A percentile compares a stretch with the other conserved stretches of the same genome.
These are phyloP conservation scores for Russula abietina DNA, from an alignment of 768 basidiomycete genomes.

Conservation along the genomic window DNA sequence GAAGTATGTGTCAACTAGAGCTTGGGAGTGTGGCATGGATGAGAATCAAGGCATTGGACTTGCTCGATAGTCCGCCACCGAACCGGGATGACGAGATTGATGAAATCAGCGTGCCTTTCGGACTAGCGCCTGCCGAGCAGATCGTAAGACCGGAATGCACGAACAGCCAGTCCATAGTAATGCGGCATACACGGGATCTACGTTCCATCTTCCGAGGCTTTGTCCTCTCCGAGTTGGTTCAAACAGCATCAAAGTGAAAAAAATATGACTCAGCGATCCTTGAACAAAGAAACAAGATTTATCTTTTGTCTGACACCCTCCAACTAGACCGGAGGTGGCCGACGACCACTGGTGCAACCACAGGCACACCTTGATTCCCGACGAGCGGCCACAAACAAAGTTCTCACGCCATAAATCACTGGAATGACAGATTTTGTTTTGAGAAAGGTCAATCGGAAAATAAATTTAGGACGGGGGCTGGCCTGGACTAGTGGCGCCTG, in stretches of 20 bases:
- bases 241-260: constrained; percentile 20
- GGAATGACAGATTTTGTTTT: constrained; percentile 1
- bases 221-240: constrained; percentile 19
- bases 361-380: constrained; percentile 3
- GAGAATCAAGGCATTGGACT: constrained; percentile 16
- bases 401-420: constrained; percentile 8
- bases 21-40: constrained; percentile 13
- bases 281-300: constrained; percentile 2
- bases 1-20: constrained; percentile 18
- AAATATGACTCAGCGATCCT: constrained; percentile 12
- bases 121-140: constrained; percentile 18
- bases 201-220: constrained; percentile 17
- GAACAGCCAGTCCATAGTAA: background rate
- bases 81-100: constrained; percentile 17
- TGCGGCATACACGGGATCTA: constrained; percentile 23
- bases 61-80: constrained; percentile 16
- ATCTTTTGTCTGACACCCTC: background rate
- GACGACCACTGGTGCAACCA: background rate
- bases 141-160: constrained; percentile 21
- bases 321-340: constrained; percentile 7
- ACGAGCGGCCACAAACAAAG: constrained; percentile 2
- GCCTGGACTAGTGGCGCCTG: constrained; percentile 11
- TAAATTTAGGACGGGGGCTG: background rate
- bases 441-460: constrained; percentile 5
- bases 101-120: constrained; percentile 26